phyloP scores from a whole-genome alignment of 306 rosid genomes.

The Hippophae rhamnoides region DNA sequence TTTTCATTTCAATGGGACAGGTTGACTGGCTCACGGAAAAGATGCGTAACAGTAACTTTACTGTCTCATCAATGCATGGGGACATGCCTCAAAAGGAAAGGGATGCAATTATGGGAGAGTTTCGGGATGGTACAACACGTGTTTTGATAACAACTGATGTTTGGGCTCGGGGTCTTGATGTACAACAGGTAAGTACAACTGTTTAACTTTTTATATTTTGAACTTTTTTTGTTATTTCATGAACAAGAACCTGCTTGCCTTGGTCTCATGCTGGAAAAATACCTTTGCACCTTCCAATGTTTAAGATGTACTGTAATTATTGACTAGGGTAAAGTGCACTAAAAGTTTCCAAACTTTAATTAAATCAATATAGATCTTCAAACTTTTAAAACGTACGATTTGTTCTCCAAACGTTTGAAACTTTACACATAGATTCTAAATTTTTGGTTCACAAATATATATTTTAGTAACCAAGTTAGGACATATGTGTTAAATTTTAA shows the following conservation, averaged over 20 bases:
- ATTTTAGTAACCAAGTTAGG: too few relatives aligned
- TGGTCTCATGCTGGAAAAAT: too few relatives aligned
- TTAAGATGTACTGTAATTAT: too few relatives aligned
- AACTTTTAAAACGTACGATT: too few relatives aligned
- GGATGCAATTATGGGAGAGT: constrained; percentile 94
- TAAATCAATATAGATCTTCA: too few relatives aligned
- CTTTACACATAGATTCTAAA: too few relatives aligned
- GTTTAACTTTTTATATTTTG: not conserved
- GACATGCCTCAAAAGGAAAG: constrained; percentile 98
- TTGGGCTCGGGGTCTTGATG: constrained; percentile 99
- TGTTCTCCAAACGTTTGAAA: too few relatives aligned
- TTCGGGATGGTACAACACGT: constrained; percentile 80
- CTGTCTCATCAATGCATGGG: constrained; percentile 94
- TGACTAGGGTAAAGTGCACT: too few relatives aligned
- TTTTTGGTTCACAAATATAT: too few relatives aligned
- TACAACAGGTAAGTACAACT: constrained; percentile 71
- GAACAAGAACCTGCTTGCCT: not conserved
- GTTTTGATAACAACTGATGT: constrained; percentile 95
- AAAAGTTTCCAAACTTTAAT: too few relatives aligned
- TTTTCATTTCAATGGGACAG: constrained; percentile 28
- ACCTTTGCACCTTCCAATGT: too few relatives aligned
- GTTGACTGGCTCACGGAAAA: constrained; percentile 98
- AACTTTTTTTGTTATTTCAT: not conserved
- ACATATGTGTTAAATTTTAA: too few relatives aligned
- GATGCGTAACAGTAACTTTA: constrained; percentile 90